Evolutionary conservation across 2,329 filamentous ascomycete genomes (phyloP), one percentile per base, ranked within the genome.

Genomic region (Annulohypoxylon truncatum): DNA sequence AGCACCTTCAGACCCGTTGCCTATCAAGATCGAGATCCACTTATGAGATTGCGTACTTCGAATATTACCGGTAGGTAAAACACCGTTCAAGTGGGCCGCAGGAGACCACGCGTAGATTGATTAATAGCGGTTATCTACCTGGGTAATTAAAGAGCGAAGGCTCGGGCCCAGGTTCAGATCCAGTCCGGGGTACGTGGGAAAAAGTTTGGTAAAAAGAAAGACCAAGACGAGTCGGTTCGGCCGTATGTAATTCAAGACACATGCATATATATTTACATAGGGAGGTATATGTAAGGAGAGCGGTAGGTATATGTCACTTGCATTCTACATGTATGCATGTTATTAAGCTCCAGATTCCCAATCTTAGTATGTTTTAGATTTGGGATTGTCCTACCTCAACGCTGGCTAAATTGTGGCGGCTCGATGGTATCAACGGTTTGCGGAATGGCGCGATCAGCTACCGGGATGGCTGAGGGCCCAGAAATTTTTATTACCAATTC

Each of bases 391-490:
- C 44, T 65, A 66, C 64, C 47, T 42, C 38, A 42, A 42, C 22
- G 38, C 9, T 71, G 65, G 68, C 64, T 69, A 64, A 70, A 63
- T 54, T 69, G 65, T 47, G 64, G 65, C 60, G 58, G 58, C 28
- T 58, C 63, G 66, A 73, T 76, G 71, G 70, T 73, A 75, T 74
- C 71, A 76, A 64, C 15, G 35, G 53, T 52, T 62, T 66, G 61
- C 58, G 56, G 68, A 66, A 76, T 76, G 72, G 71, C 74, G 74
- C 74, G 67, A 76, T 76, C 69, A 59, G 40, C 53, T 58, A 57
- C 60, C 55, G 46, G 52, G 66, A 44, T 53, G 56, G 64, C 61
- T 28, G 55, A 64, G 24, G 60, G 52, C 64, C 63, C 63, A 62
- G 47, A 56, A 58, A 52, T 61, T 56, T 58, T 56, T 58, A 31